These are phyloP conservation scores for Pseudocercospora musae DNA, from an alignment of 2,329 filamentous ascomycete genomes.

Conservation along the genomic window DNA sequence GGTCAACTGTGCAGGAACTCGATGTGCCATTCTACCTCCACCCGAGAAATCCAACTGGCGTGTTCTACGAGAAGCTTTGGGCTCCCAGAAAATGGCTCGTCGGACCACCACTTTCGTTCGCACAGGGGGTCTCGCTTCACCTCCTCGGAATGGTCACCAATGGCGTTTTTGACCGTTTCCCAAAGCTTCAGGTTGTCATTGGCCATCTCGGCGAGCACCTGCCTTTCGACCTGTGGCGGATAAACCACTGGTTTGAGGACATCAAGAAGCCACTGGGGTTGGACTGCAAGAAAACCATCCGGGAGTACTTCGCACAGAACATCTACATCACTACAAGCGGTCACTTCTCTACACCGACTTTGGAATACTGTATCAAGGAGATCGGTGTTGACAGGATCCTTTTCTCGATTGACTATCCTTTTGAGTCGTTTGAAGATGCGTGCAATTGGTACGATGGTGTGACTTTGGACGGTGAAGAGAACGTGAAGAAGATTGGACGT, in stretches of 20 bases:
- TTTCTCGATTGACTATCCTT: constrained; percentile 34
- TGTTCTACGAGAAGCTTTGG: constrained; percentile 57
- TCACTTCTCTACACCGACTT: constrained; percentile 53
- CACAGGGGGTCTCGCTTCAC: constrained; percentile 58
- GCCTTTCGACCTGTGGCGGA: constrained; percentile 51
- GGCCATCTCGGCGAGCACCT: constrained; percentile 50
- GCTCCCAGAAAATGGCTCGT: constrained; percentile 58
- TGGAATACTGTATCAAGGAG: constrained; percentile 50
- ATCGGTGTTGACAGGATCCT: constrained; percentile 39
- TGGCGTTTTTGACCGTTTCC: constrained; percentile 50
- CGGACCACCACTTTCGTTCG: constrained; percentile 58
- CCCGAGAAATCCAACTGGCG: constrained; percentile 48
- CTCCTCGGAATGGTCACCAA: constrained; percentile 52
- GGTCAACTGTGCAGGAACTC: constrained; percentile 56
- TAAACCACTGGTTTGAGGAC: constrained; percentile 53
- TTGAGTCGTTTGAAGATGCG: constrained; percentile 31
- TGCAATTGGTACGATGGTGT: constrained; percentile 31
- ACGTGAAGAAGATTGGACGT: constrained; percentile 28
- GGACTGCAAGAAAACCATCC: constrained; percentile 47
- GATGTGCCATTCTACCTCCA: constrained; percentile 65
- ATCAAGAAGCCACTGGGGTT: constrained; percentile 52
- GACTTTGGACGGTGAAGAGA: constrained; percentile 18
- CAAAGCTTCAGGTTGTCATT: constrained; percentile 47
- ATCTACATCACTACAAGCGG: constrained; percentile 58
- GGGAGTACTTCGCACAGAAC: constrained; percentile 55